Base-by-base conservation (phyloP, 495 filamentous ascomycete species). In the Podospora didyma region DNA sequence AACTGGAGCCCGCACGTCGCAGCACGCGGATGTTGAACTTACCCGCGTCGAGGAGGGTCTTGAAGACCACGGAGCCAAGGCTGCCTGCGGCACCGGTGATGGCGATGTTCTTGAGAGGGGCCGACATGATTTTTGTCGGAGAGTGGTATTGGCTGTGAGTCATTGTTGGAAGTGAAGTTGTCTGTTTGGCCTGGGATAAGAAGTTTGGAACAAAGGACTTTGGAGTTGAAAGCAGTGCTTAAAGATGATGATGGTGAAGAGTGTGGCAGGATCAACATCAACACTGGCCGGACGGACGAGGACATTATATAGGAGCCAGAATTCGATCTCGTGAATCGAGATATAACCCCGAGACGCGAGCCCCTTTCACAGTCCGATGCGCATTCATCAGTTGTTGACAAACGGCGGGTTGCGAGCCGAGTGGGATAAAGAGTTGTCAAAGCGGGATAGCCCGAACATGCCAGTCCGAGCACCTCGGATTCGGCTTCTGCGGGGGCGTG, bases 21-120 rank as follows among this genome's bases (percentile, higher is more conserved):
- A 87, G 62, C 34, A 77, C 69, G 2, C 78, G 82, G 37, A 86
- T 71, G 23, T 77, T 66, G 70, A 84, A 82, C 31, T 31, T 48
- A 7, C 69, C 65, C 0, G 75, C 69, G 1, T 72, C 62, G 39
- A 82, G 53, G 9, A 86, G 65, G 12, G 69, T 70, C 7, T 78
- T 62, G 50, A 87, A 59, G 11, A 85, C 62, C 0, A 75, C 57
- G 3, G 67, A 60, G 54, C 82, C 85, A 16, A 86, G 66, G 31
- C 68, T 73, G 48, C 85, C 85, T 3, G 66, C 73, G 20, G 74
- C 68, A 49, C 62, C 59, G 28, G 51, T 41, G 14, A 65, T 34
- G 31, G 53, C 51, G 26, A 65, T 70, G 76, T 74, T 80, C 46
- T 59, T 54, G 59, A 62, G 19, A 54, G 73, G 17, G 20, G 51